These are phyloP conservation scores for Mimosa pudica DNA, from an alignment of 306 rosid species.

Conservation along the genomic window DNA sequence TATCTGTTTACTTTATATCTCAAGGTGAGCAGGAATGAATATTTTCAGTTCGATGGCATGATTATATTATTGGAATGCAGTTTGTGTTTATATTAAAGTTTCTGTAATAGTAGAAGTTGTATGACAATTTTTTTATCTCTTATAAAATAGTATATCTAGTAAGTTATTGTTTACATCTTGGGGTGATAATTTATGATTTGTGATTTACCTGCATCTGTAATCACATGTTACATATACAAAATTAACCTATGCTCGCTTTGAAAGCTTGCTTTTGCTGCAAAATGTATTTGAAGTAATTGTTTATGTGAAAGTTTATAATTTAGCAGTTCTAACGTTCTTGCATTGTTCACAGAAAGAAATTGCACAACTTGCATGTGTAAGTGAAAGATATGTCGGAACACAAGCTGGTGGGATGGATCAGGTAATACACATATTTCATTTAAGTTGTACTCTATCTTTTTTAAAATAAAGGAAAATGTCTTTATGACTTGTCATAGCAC, in stretches of 20 bases:
- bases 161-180: neutral
- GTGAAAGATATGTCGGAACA: constrained; percentile 95
- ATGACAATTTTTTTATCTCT: too few species aligned
- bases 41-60: neutral
- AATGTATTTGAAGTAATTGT: constrained; percentile 10
- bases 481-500: too few species aligned
- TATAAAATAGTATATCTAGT: too few species aligned
- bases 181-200: neutral
- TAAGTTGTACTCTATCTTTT: constrained; percentile 10
- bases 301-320: neutral
- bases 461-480: neutral
- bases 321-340: constrained; percentile 38
- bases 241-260: constrained; percentile 8
- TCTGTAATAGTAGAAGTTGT: too few species aligned
- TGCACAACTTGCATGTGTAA: constrained; percentile 89
- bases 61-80: constrained; percentile 12
- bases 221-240: neutral
- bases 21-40: neutral
- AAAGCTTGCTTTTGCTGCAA: constrained; percentile 10
- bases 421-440: constrained; percentile 45
- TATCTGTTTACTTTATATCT: neutral
- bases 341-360: constrained; percentile 75
- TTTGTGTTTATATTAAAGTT: neutral
- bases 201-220: neutral
- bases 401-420: constrained; percentile 99